Conservation (phyloP, 139 green algal genomes). For the Chlamydomonas sphaeroides region DNA sequence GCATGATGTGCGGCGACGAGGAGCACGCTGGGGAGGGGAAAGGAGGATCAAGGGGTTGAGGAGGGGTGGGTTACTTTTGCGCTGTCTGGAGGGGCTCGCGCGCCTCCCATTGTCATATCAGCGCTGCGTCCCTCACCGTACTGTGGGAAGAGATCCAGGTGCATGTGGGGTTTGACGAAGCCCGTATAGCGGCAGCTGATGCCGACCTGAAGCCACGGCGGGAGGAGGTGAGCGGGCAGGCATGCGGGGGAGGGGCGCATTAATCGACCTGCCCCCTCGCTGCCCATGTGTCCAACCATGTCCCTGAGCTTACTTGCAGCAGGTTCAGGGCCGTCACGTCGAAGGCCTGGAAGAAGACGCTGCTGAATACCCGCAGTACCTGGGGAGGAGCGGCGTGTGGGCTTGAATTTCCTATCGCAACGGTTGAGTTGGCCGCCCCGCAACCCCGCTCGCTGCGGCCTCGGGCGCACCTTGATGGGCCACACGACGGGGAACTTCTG, state of each 20-base stretch:
- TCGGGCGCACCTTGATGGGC: conserved; percentile 13
- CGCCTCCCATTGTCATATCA: no score
- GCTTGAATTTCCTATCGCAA: background rate
- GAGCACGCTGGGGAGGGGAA: conserved; percentile 7
- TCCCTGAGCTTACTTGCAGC: background rate
- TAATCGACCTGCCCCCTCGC: no score
- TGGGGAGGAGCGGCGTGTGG: no score
- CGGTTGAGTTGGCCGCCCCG: no score
- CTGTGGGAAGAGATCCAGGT: background rate
- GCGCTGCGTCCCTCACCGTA: conserved; percentile 14
- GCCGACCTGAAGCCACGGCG: no score
- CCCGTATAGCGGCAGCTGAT: conserved; percentile 1
- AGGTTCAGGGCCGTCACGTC: conserved; percentile 17
- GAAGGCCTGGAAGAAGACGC: conserved; percentile 13
- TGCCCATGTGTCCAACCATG: no score
- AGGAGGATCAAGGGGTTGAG: background rate
- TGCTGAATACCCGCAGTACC: background rate
- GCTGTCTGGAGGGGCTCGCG: no score
- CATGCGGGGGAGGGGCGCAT: no score
- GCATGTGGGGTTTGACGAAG: background rate
- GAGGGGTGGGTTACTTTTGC: no score
- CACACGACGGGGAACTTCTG: conserved; percentile 37
- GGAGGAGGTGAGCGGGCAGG: no score
- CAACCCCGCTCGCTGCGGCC: no score
- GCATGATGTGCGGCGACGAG: background rate